These are phyloP conservation scores for Nitzschia putrida DNA, from an alignment of 108 stramenopile genomes.

Conservation along the genomic window DNA sequence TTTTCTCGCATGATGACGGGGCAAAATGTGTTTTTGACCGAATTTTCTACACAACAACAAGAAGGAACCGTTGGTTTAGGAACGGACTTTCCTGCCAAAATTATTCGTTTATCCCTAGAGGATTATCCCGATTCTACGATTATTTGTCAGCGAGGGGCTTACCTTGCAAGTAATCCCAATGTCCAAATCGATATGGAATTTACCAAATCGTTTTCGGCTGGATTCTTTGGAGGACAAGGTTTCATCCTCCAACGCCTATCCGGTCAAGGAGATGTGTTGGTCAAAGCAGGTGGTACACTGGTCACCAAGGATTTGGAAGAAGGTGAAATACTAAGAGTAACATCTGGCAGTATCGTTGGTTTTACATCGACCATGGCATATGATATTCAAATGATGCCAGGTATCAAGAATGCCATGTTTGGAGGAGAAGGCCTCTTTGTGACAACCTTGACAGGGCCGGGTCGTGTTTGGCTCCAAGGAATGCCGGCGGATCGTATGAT, in stretches of 20 bases:
- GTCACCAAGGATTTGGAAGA: conserved; percentile 64
- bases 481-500: conserved; percentile 93
- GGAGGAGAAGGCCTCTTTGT: conserved; percentile 89
- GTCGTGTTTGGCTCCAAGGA: conserved; percentile 79
- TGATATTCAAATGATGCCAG: conserved; percentile 79
- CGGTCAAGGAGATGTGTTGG: conserved; percentile 79
- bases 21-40: conserved; percentile 85
- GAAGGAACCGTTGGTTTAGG: conserved; percentile 74
- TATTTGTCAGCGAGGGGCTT: conserved; percentile 83
- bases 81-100: conserved; percentile 86
- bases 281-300: conserved; percentile 81
- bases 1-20: conserved; percentile 77
- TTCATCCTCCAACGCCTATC: conserved; percentile 84
- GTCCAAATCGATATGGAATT: conserved; percentile 82
- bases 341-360: conserved; percentile 79
- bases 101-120: conserved; percentile 64
- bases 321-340: conserved; percentile 77
- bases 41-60: conserved; percentile 48
- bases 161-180: conserved; percentile 74
- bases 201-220: conserved; percentile 70
- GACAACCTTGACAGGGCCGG: conserved; percentile 80
- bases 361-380: conserved; percentile 74
- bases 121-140: conserved; percentile 71
- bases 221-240: conserved; percentile 91
- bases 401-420: conserved; percentile 88